Evolutionary conservation across 192 early-diverging fungal genomes (phyloP), one percentile per base, ranked within the genome.

Genomic region (Rhizophagus clarus): DNA sequence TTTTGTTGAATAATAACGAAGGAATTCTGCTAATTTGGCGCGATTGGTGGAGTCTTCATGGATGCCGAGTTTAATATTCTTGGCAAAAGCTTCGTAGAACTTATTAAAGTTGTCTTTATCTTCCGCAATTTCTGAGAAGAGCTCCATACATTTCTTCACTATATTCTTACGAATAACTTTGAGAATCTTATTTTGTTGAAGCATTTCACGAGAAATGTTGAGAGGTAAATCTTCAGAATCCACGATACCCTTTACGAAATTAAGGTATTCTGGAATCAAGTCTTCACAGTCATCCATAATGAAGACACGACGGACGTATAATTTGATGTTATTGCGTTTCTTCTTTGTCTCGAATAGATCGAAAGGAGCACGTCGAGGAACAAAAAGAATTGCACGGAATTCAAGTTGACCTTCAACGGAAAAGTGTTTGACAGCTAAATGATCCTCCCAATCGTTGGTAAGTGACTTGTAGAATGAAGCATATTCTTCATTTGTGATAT

Each of bases 231-330:
- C 97, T 92, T 99, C 98, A 83, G 98, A 98, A 90, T 99, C 98
- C 83, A 99, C 98, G 84, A 99, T 94, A 88, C 97, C 98, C 96
- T 99, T 97, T 94, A 99, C 90, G 85, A 99, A 99, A 87, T 91
- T 94, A 84, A 99, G 92, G 95, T 96, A 99, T 89, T 99, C 96
- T 82, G 98, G 98, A 83, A 99, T 97, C 82, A 99, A 88, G 81
- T 99, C 97, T 84, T 98, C 97, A 89, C 96, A 98, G 92, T 99
- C 97, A 85, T 99, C 97, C 95, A 97, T 99, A 88, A 99, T 99
- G 91, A 99, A 99, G 82, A 99, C 98, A 82, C 97, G 97, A 84
- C 97, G 96, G 83, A 99, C 97, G 88, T 98, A 99, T 80, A 99
- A 92, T 92, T 98, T 99, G 92, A 99, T 98, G 95, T 98, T 99